Evolutionary conservation across 164 flowering plant genomes (phyloP), one percentile per base, ranked within the genome.

Genomic region (Macadamia tetraphylla): DNA sequence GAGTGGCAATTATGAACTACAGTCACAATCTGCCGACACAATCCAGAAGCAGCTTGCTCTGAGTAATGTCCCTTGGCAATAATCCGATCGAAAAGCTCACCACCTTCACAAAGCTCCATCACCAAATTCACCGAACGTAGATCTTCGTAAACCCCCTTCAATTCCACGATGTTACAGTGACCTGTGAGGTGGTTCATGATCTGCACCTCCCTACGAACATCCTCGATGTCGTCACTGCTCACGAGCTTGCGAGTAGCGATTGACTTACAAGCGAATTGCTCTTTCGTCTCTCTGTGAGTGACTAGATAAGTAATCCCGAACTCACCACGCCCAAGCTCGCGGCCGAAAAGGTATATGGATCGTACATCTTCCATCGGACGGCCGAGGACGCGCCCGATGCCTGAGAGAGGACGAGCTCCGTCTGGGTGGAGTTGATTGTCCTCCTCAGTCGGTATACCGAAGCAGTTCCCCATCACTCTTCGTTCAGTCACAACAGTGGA

Each of bases 101-200:
- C 97, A 11, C 97, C 97, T 2, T 85, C 94, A 67, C 97, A 91
- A 6, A 89, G 74, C 79, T 92, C 96, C 98, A 89, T 92, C 12
- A 92, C 78, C 60, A 90, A 64, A 69, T 90, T 84, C 63, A 92
- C 98, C 12, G 86, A 83, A 48, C 83, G 86, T 31, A 86, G 74
- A 70, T 92, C 98, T 76, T 92, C 98, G 63, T 77, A 92, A 1
- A 88, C 92, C 0, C 88, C 96, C 52, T 79, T 84, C 69, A 92
- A 76, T 80, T 89, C 96, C 31, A 92, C 96, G 1, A 90, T 74
- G 70, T 88, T 90, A 60, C 88, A 71, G 71, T 92, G 91, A 2
- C 98, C 98, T 17, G 94, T 86, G 30, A 92, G 75, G 70, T 92
- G 98, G 76, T 92, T 84, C 96, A 92, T 90, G 82, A 92, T 90